These are phyloP conservation scores for Alternaria brassicicola DNA, from an alignment of 2,329 filamentous ascomycete species.

Conservation along the genomic window DNA sequence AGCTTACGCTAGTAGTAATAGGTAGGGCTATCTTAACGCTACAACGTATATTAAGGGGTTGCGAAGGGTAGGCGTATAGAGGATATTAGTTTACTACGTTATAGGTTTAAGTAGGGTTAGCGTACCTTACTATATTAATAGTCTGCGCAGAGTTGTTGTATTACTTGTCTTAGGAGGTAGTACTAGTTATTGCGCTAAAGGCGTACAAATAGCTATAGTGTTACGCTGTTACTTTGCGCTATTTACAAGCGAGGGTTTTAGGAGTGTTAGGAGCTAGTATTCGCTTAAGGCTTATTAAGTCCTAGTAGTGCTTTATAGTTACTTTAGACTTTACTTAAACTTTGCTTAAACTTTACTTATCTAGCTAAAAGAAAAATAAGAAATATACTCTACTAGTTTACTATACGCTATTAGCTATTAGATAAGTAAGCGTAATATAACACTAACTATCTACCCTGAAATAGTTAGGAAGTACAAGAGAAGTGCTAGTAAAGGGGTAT, in stretches of 20 bases:
- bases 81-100: background rate
- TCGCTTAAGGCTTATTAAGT: background rate
- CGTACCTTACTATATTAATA: background rate
- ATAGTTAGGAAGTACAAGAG: background rate
- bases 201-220: background rate
- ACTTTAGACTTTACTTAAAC: background rate
- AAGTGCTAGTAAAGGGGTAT: background rate
- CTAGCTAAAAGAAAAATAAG: background rate
- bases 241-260: background rate
- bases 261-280: background rate
- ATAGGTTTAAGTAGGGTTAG: background rate
- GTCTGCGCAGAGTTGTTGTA: background rate
- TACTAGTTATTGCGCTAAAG: constrained; percentile 1
- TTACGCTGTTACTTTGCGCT: background rate
- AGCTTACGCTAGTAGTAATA: background rate
- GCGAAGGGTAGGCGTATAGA: background rate
- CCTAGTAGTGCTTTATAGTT: background rate
- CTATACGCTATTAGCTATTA: background rate
- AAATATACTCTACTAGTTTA: background rate
- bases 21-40: background rate
- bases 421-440: background rate
- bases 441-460: background rate
- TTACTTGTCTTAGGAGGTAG: background rate
- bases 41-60: background rate
- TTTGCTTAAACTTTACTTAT: background rate